Base-by-base conservation (phyloP, 495 filamentous ascomycete species). In the Tuber brumale region DNA sequence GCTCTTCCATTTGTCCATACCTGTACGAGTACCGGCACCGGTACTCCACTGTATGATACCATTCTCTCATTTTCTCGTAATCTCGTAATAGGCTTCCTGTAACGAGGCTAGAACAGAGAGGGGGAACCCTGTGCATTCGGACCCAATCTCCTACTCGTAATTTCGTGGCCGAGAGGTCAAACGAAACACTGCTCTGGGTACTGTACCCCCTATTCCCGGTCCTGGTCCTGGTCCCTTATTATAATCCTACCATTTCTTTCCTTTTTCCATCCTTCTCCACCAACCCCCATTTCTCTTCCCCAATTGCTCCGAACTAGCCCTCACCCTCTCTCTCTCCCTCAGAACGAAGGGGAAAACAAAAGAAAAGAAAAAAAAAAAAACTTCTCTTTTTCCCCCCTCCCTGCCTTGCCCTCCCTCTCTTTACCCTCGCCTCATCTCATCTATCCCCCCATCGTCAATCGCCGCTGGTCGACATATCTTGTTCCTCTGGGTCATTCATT, bases 391-490 rank as follows among this genome's bases (percentile, higher is more conserved):
- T 14, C 16, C 3, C 48, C 48, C 48, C 39, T 31, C 70, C 41
- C 42, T 70, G 19, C 44, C 57, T 69, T 70, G 42, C 44, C 70
- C 74, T 71, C 61, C 61, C 74, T 66, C 35, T 31, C 46, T 31
- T 16, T 39, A 23, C 70, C 31, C 57, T 23, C 71, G 31, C 57
- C 70, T 70, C 57, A 31, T 44, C 51, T 70, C 70, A 42, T 73
- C 66, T 27, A n/a, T 70, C 69, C 74, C 70, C 77, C 78, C 78
- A 73, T 77, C 72, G 72, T 77, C 72, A 79, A 77, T 77, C 77
- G 78, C 77, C 78, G 78, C 78, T 80, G 78, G 78, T 80, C 78
- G 78, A 66, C 57, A 66, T 18, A 66, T 31, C 75, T 76, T 75
- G 74, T 76, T 76, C 76, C 76, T 71, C 45, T 46, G 39, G 76